Conservation (phyloP, 2,329 filamentous ascomycete species). For the Xylaria sp. region DNA sequence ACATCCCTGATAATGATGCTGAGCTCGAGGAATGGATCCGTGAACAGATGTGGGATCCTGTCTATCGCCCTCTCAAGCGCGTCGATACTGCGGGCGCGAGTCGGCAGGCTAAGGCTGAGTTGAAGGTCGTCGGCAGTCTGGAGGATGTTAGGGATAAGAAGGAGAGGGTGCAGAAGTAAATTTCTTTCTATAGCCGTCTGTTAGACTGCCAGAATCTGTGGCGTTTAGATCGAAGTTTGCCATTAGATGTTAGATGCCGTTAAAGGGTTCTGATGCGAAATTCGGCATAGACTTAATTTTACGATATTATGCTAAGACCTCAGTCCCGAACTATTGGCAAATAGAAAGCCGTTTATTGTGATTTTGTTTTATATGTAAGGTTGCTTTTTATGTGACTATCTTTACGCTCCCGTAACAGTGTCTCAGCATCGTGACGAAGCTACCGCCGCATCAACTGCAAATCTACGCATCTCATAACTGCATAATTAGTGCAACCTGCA, state of each 20-base stretch:
- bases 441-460: neutral
- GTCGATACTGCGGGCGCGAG: conserved; percentile 64
- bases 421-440: too few relatives aligned
- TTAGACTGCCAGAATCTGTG: neutral
- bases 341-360: neutral
- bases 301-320: too few relatives aligned
- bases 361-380: too few relatives aligned
- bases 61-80: conserved; percentile 70
- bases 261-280: neutral
- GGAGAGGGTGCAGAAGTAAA: conserved; percentile 18
- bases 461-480: neutral
- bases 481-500: neutral
- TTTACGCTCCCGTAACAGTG: too few relatives aligned
- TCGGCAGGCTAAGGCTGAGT: conserved; percentile 68
- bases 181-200: neutral
- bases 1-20: conserved; percentile 67
- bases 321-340: neutral
- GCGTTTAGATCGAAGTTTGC: neutral
- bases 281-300: neutral
- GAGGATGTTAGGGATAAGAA: conserved; percentile 37
- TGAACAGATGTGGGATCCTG: conserved; percentile 83
- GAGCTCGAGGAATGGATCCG: conserved; percentile 76
- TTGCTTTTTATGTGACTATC: neutral
- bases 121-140: conserved; percentile 59
- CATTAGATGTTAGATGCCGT: neutral